Evolutionary conservation across 257 asterid genomes (phyloP), one percentile per base, ranked within the genome.

Genomic region (Thymus mandschuricus): DNA sequence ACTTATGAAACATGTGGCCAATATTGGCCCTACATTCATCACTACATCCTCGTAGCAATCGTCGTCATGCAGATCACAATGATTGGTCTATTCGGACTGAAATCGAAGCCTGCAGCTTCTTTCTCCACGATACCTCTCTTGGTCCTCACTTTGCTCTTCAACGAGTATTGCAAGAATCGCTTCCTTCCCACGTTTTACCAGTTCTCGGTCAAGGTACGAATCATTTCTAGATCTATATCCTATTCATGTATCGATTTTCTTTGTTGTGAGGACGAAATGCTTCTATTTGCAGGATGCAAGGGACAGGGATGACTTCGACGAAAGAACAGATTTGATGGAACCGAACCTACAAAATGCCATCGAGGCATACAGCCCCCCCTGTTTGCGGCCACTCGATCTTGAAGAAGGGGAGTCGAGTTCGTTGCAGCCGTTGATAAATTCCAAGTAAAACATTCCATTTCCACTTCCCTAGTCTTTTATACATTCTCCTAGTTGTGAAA

Each of bases 11-110:
- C 99, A 8, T 83, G 92, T 63, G 99, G 99, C 13, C 90, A 86
- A 29, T 94, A 86, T 63, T 94, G 99, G 99, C 97, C 98, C 40
- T 88, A 71, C 84, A 88, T 94, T 68, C 95, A 94, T 79, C 91
- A 86, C 79, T 91, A 91, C 81, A 85, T 91, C 73, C 68, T 94
- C 52, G 75, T 88, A 33, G 87, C 97, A 2, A 81, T 94, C 71
- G 74, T 86, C 72, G 87, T 91, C 77, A 91, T 87, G 91, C 99
- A 94, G 81, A 81, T 91, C 2, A 85, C 96, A 0, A 88, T 83
- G 99, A 86, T 91, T 64, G 99, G 99, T 50, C 87, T 94, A 58
- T 94, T 94, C 46, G 99, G 99, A 56, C 75, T 94, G 81, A 94
- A 89, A 81, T 87, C 96, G 44, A 94, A 94, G 84, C 97, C 99